Evolutionary conservation across 129 eudicot genomes (phyloP), one percentile per base, ranked within the genome.

Genomic region (Pseudognaphalium luteoalbum): DNA sequence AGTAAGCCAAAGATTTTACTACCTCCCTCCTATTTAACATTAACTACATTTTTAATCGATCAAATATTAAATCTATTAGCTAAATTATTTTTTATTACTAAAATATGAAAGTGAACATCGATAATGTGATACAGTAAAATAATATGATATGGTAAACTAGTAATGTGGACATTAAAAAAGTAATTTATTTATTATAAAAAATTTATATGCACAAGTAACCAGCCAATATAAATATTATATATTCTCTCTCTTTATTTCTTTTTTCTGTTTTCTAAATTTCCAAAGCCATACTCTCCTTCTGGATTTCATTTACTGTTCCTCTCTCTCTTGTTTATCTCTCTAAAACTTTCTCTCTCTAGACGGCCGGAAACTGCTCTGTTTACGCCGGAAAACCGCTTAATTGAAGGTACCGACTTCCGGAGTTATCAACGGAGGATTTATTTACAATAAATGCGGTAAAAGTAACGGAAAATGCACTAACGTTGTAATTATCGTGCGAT

Each of bases 271-370:
- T 84, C 59, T 82, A 66, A 83, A 87, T 87, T 86, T 62, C 83
- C 67, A 83, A 87, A 66, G 75, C 81, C 79, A 70, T 20, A 66
- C 79, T 85, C 78, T 82, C 73, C 63, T 66, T 73, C 78, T 69
- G 71, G 79, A 74, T 84, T 83, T 81, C 91, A 62, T 79, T 73
- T 70, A 85, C 89, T 89, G 82, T 87, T 85, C 85, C 60, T 80
- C 73, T 37, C 73, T 37, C 42, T 47, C 54, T 81, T 81, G 47
- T 57, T 64, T 17, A 58, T 58, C 65, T 71, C 66, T 70, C 70
- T 2, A 41, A 47, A 32, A 37, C 71, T 85, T 10, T 73, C 75
- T 57, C 74, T 66, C 62, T 58, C 68, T 58, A 58, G 16, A 22
- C 65, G 5, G 66, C 84, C 84, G 84, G 80, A 74, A 73, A 74